Percentiles rank a stretch among this genome's conserved stretches.
Conservation (phyloP, 768 basidiomycete species). For the Dendrothele bispora region DNA sequence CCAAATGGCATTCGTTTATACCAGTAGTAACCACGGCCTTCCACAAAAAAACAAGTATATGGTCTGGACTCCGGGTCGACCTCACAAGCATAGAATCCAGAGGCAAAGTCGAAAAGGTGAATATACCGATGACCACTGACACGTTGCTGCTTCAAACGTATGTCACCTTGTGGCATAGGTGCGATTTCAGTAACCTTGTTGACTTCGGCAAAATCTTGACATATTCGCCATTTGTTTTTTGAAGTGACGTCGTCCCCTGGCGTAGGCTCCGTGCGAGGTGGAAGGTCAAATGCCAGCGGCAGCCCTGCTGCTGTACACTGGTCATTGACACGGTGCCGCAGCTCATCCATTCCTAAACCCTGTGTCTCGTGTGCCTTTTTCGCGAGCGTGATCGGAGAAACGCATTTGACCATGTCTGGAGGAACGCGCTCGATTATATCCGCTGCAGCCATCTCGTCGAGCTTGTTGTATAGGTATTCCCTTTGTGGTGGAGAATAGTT, state of each 20-base stretch:
- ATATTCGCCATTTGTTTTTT: slow-evolving; percentile 33
- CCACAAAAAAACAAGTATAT: no score
- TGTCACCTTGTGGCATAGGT: no score
- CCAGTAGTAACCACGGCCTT: slow-evolving; percentile 34
- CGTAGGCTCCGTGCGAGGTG: not conserved
- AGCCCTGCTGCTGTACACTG: slow-evolving; percentile 8
- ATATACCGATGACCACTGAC: slow-evolving; percentile 35
- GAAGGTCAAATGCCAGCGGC: not conserved
- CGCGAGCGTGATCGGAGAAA: slow-evolving; percentile 8
- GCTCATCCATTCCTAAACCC: slow-evolving; percentile 9
- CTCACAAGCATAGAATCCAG: slow-evolving; percentile 26
- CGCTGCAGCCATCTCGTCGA: no score
- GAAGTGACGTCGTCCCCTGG: not conserved
- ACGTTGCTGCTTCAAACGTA: slow-evolving; percentile 32
- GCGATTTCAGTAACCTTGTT: no score
- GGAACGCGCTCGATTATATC: no score
- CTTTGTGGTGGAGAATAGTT: no score
- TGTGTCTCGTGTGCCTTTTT: slow-evolving; percentile 10
- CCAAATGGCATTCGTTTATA: no score
- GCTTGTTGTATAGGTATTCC: no score
- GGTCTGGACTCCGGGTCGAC: slow-evolving; percentile 14
- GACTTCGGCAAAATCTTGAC: no score
- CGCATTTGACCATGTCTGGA: slow-evolving; percentile 15
- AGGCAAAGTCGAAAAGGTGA: slow-evolving; percentile 25
- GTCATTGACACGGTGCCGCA: slow-evolving; percentile 8